These are phyloP conservation scores for Capsella bursapastoris DNA, from an alignment of 345 rosid genomes.

Conservation along the genomic window DNA sequence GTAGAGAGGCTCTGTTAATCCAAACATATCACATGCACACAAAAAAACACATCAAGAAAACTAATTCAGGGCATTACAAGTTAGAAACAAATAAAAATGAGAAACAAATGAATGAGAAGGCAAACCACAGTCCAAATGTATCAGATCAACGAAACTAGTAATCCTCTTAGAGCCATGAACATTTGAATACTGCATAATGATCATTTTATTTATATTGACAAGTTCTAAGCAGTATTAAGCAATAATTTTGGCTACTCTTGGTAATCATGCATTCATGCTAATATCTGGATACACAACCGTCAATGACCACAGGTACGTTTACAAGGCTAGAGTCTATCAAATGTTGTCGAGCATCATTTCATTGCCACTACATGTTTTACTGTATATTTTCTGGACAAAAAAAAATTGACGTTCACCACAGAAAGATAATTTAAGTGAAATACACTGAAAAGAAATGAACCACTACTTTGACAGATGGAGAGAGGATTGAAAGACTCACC, in stretches of 20 bases:
- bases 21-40: conserved; percentile 27
- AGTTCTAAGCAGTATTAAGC: conserved; percentile 5
- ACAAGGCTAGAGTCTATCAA: conserved; percentile 8
- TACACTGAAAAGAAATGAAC: conserved; percentile 24
- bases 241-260: conserved; percentile 5
- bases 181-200: neutral
- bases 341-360: conserved; percentile 13
- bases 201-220: conserved; percentile 6
- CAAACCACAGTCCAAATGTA: conserved; percentile 15
- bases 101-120: conserved; percentile 2
- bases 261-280: neutral
- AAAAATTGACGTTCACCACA: neutral
- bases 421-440: conserved; percentile 12
- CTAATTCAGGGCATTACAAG: conserved; percentile 1
- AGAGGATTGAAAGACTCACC: conserved; percentile 51
- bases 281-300: conserved; percentile 21
- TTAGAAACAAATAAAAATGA: conserved; percentile 14
- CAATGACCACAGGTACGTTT: neutral
- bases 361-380: conserved; percentile 15
- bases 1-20: conserved; percentile 79
- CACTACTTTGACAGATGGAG: conserved; percentile 16
- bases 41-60: conserved; percentile 9
- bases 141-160: neutral
- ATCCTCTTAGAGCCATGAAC: neutral
- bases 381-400: neutral